phyloP scores from a whole-genome alignment of 352 stramenopile species.

The Aphanomyces euteiches region DNA sequence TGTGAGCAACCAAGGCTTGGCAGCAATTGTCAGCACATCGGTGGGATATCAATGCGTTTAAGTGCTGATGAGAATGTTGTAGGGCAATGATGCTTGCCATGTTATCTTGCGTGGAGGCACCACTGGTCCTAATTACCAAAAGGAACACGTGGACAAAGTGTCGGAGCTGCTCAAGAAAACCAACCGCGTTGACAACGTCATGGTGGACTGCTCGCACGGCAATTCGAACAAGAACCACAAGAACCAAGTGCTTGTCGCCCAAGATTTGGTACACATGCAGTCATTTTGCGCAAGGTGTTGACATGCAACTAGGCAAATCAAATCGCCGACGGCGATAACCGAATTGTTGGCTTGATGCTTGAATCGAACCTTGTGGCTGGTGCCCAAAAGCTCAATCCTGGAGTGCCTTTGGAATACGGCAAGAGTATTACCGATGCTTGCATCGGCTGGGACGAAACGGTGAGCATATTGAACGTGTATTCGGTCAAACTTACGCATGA shows the following conservation, averaged over 20 bases:
- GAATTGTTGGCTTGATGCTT: conserved; percentile 85
- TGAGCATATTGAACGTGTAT: background rate
- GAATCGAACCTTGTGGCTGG: conserved; percentile 86
- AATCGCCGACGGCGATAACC: conserved; percentile 64
- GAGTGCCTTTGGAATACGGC: conserved; percentile 78
- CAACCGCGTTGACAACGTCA: conserved; percentile 68
- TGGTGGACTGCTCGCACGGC: conserved; percentile 86
- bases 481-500: background rate
- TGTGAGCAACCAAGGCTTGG: conserved; percentile 74
- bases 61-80: conserved; percentile 12
- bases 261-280: conserved; percentile 44
- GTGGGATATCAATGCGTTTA: background rate
- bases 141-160: conserved; percentile 63
- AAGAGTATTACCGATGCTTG: conserved; percentile 89
- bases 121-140: conserved; percentile 75
- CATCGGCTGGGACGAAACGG: conserved; percentile 69
- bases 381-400: conserved; percentile 67
- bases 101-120: conserved; percentile 77
- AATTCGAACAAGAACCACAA: conserved; percentile 81
- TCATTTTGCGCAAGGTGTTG: background rate
- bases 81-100: conserved; percentile 79
- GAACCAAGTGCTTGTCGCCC: conserved; percentile 78
- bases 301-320: conserved; percentile 42
- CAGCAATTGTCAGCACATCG: conserved; percentile 66
- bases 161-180: conserved; percentile 59